These are phyloP conservation scores for Suillus brevipes DNA, from an alignment of 768 basidiomycete species.

Conservation along the genomic window DNA sequence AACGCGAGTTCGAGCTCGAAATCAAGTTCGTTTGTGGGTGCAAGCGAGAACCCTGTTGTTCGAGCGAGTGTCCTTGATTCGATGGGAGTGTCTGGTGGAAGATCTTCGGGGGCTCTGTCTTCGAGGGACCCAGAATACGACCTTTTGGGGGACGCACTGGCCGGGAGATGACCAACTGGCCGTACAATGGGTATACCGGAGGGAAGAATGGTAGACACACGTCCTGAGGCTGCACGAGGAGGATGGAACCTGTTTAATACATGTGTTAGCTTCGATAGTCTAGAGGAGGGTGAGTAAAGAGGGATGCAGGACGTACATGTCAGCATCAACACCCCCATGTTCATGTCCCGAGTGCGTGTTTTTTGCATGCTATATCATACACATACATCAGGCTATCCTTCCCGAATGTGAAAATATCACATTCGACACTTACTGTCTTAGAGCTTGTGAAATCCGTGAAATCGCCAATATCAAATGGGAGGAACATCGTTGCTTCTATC, in stretches of 20 bases:
- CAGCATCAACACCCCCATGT: neutral
- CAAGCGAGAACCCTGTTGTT: neutral
- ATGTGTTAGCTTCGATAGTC: neutral
- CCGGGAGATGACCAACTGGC: conserved; percentile 2
- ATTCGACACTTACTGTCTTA: conserved; percentile 1
- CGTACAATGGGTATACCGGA: conserved; percentile 6
- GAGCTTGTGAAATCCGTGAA: conserved; percentile 8
- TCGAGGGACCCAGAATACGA: neutral
- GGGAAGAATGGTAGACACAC: conserved; percentile 4
- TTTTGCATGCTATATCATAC: conserved; percentile 7
- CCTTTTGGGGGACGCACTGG: neutral
- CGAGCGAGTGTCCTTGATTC: neutral
- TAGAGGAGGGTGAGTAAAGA: neutral
- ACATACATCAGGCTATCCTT: neutral
- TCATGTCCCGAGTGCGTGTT: conserved; percentile 7
- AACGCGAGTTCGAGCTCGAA: conserved; percentile 7
- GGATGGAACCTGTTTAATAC: conserved; percentile 5
- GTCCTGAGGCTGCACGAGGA: conserved; percentile 1
- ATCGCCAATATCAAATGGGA: conserved; percentile 8
- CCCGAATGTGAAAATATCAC: neutral
- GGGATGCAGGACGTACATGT: neutral
- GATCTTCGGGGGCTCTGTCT: neutral
- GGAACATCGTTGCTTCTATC: conserved; percentile 4
- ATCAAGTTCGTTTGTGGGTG: conserved; percentile 5
- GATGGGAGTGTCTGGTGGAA: neutral